Conservation (phyloP, 306 rosid genomes). For the Leucaena leucocephala region DNA sequence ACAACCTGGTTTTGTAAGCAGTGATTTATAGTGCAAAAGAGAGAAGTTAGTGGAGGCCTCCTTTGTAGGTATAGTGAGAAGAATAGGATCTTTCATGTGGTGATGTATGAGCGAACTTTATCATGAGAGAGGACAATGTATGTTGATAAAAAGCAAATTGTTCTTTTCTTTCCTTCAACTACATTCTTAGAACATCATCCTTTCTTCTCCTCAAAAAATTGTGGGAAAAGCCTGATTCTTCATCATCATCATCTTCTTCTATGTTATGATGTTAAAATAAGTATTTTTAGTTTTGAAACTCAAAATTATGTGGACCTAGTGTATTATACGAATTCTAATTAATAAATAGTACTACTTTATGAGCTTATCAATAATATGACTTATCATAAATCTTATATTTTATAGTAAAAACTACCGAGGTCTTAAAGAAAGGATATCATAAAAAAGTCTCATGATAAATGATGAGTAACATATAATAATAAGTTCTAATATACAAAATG, state of each 20-base stretch:
- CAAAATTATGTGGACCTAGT: no score
- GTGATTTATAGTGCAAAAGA: background rate
- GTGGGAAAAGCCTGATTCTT: background rate
- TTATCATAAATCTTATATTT: no score
- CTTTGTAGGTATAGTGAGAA: background rate
- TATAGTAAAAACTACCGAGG: no score
- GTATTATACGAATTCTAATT: background rate
- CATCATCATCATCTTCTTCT: background rate
- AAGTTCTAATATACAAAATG: no score
- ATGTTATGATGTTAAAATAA: background rate
- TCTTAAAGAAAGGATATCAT: no score
- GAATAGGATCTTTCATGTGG: constrained; percentile 12
- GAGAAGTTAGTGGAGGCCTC: constrained; percentile 16
- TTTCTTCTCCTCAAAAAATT: background rate
- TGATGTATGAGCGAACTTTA: background rate
- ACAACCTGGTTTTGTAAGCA: no score
- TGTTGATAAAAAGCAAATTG: constrained; percentile 37
- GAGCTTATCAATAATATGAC: background rate
- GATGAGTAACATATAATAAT: no score
- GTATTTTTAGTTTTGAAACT: background rate
- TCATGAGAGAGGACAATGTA: background rate
- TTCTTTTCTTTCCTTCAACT: constrained; percentile 58
- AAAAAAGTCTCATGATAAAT: no score
- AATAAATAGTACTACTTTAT: background rate
- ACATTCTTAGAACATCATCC: constrained; percentile 28